Conservation (phyloP, 768 basidiomycete species). For the Panaeolus papilionaceus region DNA sequence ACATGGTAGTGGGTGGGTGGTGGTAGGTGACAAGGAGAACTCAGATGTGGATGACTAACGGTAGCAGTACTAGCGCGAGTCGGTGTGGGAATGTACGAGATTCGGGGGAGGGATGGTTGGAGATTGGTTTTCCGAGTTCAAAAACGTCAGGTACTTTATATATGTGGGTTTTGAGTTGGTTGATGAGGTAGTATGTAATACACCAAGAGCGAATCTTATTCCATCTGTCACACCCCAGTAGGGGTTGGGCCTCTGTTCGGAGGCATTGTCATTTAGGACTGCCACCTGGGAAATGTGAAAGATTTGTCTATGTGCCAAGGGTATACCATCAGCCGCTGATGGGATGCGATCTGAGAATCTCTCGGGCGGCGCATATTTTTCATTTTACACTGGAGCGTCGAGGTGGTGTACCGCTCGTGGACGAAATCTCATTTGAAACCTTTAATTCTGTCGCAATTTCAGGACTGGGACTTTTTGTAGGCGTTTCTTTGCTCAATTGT, state of each 20-base stretch:
- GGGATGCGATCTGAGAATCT: background rate
- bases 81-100: background rate
- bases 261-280: background rate
- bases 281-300: constrained; percentile 12
- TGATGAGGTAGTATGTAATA: background rate
- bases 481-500: background rate
- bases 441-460: too few species aligned
- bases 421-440: too few species aligned
- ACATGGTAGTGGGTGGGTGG: background rate
- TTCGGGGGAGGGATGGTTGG: background rate
- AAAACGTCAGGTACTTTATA: background rate
- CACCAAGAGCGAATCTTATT: background rate
- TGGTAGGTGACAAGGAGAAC: too few species aligned
- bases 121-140: background rate
- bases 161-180: background rate
- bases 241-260: background rate
- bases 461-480: too few species aligned
- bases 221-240: background rate
- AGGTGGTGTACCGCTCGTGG: too few species aligned
- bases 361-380: constrained; percentile 1
- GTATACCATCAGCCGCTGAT: background rate
- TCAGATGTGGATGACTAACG: background rate
- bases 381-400: background rate
- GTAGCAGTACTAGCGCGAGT: constrained; percentile 8
- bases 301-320: background rate